Evolutionary conservation across 495 filamentous ascomycete species (phyloP).

Genomic region (Penicillium simplicissimum): DNA sequence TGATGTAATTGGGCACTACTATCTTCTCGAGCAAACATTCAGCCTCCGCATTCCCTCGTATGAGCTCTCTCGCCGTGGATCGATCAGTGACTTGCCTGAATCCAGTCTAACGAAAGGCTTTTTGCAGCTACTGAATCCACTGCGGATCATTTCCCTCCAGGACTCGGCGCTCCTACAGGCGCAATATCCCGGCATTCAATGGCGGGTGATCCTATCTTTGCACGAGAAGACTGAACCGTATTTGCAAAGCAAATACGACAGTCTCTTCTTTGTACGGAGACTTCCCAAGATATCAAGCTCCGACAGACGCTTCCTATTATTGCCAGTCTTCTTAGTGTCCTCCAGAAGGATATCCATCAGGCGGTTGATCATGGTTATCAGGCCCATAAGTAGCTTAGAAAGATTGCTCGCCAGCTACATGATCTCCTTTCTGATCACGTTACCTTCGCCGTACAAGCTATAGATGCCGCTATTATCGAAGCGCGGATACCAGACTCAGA

Average conservation of each 20-base stretch:
- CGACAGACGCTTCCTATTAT: not conserved
- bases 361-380: not conserved
- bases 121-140: not conserved
- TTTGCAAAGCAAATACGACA: not conserved
- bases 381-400: not conserved
- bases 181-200: not conserved
- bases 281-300: not conserved
- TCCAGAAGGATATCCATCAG: not conserved
- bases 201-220: not conserved
- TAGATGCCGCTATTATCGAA: not conserved
- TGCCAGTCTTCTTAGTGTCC: not conserved
- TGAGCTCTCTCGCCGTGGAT: not conserved
- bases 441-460: not conserved
- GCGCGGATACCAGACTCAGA: not conserved
- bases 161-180: not conserved
- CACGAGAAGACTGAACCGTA: not conserved
- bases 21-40: not conserved
- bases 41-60: not conserved
- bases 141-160: not conserved
- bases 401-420: not conserved
- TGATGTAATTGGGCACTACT: not conserved
- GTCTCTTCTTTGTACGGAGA: not conserved
- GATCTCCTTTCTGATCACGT: not conserved
- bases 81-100: not conserved
- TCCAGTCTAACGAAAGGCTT: not conserved